Evolutionary conservation across 371 early-diverging fungal genomes (phyloP).

Genomic region (Massospora cicadina): DNA sequence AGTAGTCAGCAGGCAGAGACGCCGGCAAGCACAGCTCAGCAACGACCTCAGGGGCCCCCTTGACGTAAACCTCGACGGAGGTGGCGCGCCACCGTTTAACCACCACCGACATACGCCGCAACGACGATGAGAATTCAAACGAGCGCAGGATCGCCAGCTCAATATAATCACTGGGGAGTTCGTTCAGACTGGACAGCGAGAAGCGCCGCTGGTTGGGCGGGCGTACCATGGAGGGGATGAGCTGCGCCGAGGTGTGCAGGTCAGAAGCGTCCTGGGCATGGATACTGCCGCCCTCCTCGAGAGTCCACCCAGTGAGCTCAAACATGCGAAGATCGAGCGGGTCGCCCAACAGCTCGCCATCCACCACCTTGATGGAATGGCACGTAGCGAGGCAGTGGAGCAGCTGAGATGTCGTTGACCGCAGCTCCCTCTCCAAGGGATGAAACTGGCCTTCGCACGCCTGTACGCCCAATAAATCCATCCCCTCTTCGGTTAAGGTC

Average conservation of each 20-base stretch:
- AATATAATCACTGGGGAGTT: conserved; percentile 15
- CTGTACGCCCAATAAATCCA: conserved; percentile 4
- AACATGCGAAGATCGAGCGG: conserved; percentile 98
- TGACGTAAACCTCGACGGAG: conserved; percentile 75
- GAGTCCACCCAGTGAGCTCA: conserved; percentile 78
- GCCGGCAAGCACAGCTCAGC: conserved; percentile 61
- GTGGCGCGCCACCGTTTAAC: conserved; percentile 46
- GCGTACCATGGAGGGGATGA: conserved; percentile 71
- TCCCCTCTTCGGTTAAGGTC: conserved; percentile 90
- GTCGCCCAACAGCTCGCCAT: conserved; percentile 87
- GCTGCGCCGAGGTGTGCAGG: conserved; percentile 15
- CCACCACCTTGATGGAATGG: conserved; percentile 85
- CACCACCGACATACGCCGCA: conserved; percentile 93
- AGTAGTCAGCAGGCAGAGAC: conserved; percentile 66
- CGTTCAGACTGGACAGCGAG: conserved; percentile 4
- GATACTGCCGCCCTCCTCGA: conserved; percentile 55
- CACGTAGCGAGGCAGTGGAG: conserved; percentile 84
- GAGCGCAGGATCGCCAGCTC: conserved; percentile 83
- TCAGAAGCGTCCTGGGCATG: background rate
- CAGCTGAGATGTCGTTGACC: conserved; percentile 12
- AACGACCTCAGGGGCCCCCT: conserved; percentile 89
- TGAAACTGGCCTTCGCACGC: background rate
- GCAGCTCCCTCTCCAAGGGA: background rate
- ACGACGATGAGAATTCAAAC: conserved; percentile 87
- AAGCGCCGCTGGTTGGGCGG: conserved; percentile 49